Percentiles rank a stretch among this genome's conserved stretches.
Evolutionary conservation across 352 stramenopile species (phyloP).

Genomic region (Phytophthora tentaculata): DNA sequence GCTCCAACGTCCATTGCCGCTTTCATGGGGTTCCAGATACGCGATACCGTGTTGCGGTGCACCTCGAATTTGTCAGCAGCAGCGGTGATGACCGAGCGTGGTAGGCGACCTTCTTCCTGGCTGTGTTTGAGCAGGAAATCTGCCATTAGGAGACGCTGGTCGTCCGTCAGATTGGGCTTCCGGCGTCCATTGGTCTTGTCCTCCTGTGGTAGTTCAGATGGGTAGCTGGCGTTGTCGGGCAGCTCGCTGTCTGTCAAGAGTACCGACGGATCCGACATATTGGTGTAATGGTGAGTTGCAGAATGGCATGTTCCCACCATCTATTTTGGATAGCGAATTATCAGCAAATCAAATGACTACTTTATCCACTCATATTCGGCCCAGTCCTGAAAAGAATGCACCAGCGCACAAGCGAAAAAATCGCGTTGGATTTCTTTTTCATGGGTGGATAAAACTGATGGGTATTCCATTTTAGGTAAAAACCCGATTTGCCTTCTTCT

Average conservation of each 20-base stretch:
- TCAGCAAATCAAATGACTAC: slow-evolving; percentile 21
- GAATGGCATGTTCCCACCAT: slow-evolving; percentile 10
- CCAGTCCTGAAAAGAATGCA: slow-evolving; percentile 16
- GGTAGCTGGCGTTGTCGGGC: background rate
- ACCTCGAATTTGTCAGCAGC: slow-evolving; percentile 47
- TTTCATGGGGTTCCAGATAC: slow-evolving; percentile 53
- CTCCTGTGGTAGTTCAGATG: slow-evolving; percentile 1
- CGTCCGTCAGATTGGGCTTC: slow-evolving; percentile 48
- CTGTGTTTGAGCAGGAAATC: slow-evolving; percentile 47
- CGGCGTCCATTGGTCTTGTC: slow-evolving; percentile 12
- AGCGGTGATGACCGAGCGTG: slow-evolving; percentile 40
- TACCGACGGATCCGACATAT: background rate
- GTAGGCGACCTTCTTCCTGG: slow-evolving; percentile 34
- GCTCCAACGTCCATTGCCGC: slow-evolving; percentile 24
- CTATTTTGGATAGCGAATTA: slow-evolving; percentile 20
- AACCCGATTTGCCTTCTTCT: too few relatives aligned
- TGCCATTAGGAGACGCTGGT: slow-evolving; percentile 45
- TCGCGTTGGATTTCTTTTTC: too few relatives aligned
- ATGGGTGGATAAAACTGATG: too few relatives aligned
- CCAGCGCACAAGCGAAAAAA: too few relatives aligned
- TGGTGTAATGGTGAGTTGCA: background rate
- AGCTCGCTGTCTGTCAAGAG: slow-evolving; percentile 3
- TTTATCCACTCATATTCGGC: slow-evolving; percentile 9
- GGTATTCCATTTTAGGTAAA: too few relatives aligned
- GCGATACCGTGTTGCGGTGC: slow-evolving; percentile 52